A percentile compares a stretch with the other conserved stretches of the same genome.
Evolutionary conservation across 2,329 filamentous ascomycete genomes (phyloP).

Genomic region (Alternaria panax): DNA sequence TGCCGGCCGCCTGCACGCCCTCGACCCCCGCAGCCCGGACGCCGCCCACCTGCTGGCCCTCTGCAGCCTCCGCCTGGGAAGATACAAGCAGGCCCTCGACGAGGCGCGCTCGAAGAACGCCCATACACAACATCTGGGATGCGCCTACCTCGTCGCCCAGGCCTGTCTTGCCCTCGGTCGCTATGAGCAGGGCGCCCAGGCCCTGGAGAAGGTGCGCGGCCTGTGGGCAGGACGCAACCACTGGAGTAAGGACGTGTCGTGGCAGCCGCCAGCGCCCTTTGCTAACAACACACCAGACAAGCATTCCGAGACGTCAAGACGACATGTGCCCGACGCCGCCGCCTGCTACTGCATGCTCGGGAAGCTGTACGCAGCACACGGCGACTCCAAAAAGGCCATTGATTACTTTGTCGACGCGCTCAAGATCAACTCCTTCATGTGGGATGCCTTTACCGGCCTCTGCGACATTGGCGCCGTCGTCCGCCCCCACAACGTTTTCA

Average conservation of each 20-base stretch:
- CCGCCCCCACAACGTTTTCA: conserved; percentile 86
- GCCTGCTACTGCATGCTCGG: conserved; percentile 84
- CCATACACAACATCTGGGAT: conserved; percentile 80
- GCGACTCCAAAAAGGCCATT: conserved; percentile 81
- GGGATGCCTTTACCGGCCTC: conserved; percentile 91
- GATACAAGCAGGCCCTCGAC: conserved; percentile 86
- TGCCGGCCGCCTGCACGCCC: conserved; percentile 82
- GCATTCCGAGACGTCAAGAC: conserved; percentile 77
- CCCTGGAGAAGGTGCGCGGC: conserved; percentile 81
- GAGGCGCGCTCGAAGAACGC: conserved; percentile 74
- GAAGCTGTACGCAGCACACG: conserved; percentile 83
- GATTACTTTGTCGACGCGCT: conserved; percentile 87
- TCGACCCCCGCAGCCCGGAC: conserved; percentile 82
- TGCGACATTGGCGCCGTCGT: conserved; percentile 84
- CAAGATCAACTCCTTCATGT: conserved; percentile 93
- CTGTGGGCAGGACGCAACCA: conserved; percentile 78
- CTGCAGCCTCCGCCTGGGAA: conserved; percentile 82
- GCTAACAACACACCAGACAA: conserved; percentile 57
- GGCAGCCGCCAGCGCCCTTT: neutral
- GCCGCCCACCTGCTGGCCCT: conserved; percentile 83
- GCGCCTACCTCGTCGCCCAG: conserved; percentile 90
- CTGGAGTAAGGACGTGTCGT: conserved; percentile 69
- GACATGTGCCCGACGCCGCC: conserved; percentile 81
- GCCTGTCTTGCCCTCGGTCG: conserved; percentile 81
- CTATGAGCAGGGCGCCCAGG: conserved; percentile 80